Conservation (phyloP, 2,329 filamentous ascomycete species). For the Pseudocercospora crystallina region DNA sequence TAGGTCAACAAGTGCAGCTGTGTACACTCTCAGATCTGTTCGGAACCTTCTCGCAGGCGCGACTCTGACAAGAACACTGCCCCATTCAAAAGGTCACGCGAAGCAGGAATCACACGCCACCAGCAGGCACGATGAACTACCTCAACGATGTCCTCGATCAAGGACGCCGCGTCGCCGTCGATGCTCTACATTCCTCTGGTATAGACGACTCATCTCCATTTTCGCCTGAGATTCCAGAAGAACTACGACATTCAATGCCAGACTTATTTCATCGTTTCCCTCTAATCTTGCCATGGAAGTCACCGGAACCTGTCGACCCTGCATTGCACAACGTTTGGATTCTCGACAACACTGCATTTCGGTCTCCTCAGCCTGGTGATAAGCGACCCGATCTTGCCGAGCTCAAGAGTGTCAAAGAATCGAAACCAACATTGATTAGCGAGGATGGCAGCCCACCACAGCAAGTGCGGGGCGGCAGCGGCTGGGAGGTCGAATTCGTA, state of each 20-base stretch:
- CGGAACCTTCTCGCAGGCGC: too few relatives aligned
- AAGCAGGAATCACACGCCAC: slow-evolving; percentile 12
- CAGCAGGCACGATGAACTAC: slow-evolving; percentile 25
- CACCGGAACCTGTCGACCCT: slow-evolving; percentile 50
- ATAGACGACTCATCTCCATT: slow-evolving; percentile 32
- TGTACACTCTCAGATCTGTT: too few relatives aligned
- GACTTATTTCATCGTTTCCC: slow-evolving; percentile 47
- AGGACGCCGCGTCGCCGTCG: slow-evolving; percentile 30
- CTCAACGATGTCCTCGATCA: slow-evolving; percentile 29
- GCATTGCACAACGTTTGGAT: slow-evolving; percentile 79
- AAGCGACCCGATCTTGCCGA: slow-evolving; percentile 22
- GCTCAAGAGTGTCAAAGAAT: slow-evolving; percentile 18
- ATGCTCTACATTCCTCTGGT: slow-evolving; percentile 24
- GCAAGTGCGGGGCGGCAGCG: slow-evolving; percentile 29
- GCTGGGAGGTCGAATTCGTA: slow-evolving; percentile 81
- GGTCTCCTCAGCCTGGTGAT: slow-evolving; percentile 37
- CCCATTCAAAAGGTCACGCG: neutral
- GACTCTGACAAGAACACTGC: neutral
- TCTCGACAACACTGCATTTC: slow-evolving; percentile 84
- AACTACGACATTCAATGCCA: slow-evolving; percentile 33
- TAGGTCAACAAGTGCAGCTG: too few relatives aligned
- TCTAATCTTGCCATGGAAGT: slow-evolving; percentile 50
- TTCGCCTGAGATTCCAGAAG: slow-evolving; percentile 35
- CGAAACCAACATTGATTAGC: slow-evolving; percentile 32
- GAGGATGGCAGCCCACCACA: slow-evolving; percentile 24